phyloP scores from a whole-genome alignment of 2,329 filamentous ascomycete species.

The Atkinsonella texensis region DNA sequence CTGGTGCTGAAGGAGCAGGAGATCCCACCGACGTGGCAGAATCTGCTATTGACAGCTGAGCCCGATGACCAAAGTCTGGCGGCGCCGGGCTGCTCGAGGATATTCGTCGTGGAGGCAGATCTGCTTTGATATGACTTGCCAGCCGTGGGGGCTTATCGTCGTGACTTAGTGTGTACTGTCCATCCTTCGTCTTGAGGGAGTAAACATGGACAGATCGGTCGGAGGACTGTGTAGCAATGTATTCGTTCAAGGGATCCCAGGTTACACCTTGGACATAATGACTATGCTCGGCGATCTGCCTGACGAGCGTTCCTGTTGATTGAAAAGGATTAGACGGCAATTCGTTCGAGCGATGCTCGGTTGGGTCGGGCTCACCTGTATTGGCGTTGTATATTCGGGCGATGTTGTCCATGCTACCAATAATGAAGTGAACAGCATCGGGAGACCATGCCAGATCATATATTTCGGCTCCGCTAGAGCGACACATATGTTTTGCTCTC shows the following conservation, averaged over 20 bases:
- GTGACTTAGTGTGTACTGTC: slow-evolving; percentile 69
- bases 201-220: slow-evolving; percentile 98
- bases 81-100: slow-evolving; percentile 88
- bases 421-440: slow-evolving; percentile 93
- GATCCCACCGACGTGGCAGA: slow-evolving; percentile 55
- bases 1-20: slow-evolving; percentile 80
- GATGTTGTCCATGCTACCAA: slow-evolving; percentile 98
- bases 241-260: slow-evolving; percentile 97
- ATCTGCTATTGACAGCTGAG: slow-evolving; percentile 46
- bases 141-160: slow-evolving; percentile 65
- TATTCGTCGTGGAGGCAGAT: slow-evolving; percentile 81
- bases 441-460: slow-evolving; percentile 98
- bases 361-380: slow-evolving; percentile 47
- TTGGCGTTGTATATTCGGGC: slow-evolving; percentile 92
- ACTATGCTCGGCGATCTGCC: slow-evolving; percentile 93
- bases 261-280: slow-evolving; percentile 98
- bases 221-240: slow-evolving; percentile 94
- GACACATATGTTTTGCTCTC: slow-evolving; percentile 95
- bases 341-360: slow-evolving; percentile 2
- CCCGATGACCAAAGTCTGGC: slow-evolving; percentile 60
- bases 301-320: slow-evolving; percentile 48
- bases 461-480: slow-evolving; percentile 88
- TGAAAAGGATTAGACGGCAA: slow-evolving; percentile 2
- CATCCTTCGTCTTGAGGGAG: slow-evolving; percentile 89
- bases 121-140: slow-evolving; percentile 67